Base-by-base conservation (phyloP, 2,329 filamentous ascomycete species). In the Alternaria panax region DNA sequence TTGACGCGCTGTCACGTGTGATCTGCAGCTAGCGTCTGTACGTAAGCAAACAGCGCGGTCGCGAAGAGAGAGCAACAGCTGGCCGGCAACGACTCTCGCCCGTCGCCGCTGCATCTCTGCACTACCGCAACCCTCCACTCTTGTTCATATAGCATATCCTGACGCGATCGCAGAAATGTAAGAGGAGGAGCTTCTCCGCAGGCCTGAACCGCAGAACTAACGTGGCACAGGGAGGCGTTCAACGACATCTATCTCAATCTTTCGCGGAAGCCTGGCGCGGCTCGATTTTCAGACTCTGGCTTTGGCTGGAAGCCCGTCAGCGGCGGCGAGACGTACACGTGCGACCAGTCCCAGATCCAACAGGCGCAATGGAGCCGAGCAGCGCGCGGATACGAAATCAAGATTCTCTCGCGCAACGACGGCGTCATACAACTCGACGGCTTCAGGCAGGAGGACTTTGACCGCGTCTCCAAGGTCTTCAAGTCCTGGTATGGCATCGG, bases 401-500 rank as follows among this genome's bases (percentile, higher is more conserved):
- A 96, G 83, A 91, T 99, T 57, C 83, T 95, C 65, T 91, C 92
- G 72, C 88, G 93, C 62, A 92, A 89, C 62, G 91, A 91, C 12
- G 92, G 91, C 64, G 88, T 98, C 60, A 90, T 97, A 56, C 95
- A 98, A 78, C 87, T 99, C 47, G 95, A 99, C 78, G 95, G 95
- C 1, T 99, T 99, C 79, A 88, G 92, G 66, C 90, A 93, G 77
- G 93, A 97, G 85, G 94, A 99, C 78, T 92, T 92, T 69, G 95
- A 99, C 68, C 92, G 95, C 55, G 83, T 97, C 14, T 86, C 84
- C 80, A 97, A 97, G 78, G 88, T 95, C 68, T 97, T 99, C 86
- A 98, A 97, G 83, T 92, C 94, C 74, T 98, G 94, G 92, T 99
- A 98, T 81, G 95, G 92, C 81, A 90, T 95, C 73, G 93, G 89